phyloP scores from a whole-genome alignment of 2,329 filamentous ascomycete genomes.

The Colletotrichum chrysophilum region DNA sequence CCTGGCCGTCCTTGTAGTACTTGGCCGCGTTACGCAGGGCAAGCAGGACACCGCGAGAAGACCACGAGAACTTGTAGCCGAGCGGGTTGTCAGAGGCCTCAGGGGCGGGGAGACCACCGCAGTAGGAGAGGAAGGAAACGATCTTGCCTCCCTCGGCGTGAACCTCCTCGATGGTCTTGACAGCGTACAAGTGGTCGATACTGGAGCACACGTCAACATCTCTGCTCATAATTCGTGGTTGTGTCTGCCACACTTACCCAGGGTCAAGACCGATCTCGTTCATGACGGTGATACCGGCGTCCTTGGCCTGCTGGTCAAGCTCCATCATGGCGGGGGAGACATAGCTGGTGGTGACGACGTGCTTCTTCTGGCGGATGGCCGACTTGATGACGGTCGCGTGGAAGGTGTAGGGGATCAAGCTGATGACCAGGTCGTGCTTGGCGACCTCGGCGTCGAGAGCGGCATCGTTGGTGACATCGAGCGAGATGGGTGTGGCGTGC shows the following conservation, averaged over 20 bases:
- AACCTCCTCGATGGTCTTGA: constrained; percentile 89
- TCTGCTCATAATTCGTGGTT: background rate
- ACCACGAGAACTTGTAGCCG: constrained; percentile 90
- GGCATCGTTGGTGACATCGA: constrained; percentile 79
- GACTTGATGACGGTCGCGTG: constrained; percentile 91
- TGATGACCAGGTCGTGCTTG: constrained; percentile 81
- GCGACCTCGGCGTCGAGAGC: constrained; percentile 83
- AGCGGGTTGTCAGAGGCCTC: constrained; percentile 87
- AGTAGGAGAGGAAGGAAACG: constrained; percentile 81
- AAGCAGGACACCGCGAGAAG: constrained; percentile 82
- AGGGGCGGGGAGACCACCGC: constrained; percentile 75
- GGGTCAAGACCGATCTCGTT: constrained; percentile 83
- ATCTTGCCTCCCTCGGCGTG: constrained; percentile 89
- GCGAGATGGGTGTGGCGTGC: constrained; percentile 76
- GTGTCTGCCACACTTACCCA: background rate
- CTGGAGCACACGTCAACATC: constrained; percentile 30
- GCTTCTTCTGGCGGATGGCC: constrained; percentile 90
- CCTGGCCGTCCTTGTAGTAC: constrained; percentile 80
- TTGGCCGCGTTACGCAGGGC: constrained; percentile 86
- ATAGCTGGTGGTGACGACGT: constrained; percentile 95
- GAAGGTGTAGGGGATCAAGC: constrained; percentile 89
- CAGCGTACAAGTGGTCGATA: constrained; percentile 78
- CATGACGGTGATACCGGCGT: constrained; percentile 94
- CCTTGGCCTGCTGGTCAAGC: constrained; percentile 82
- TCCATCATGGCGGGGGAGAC: constrained; percentile 92